These are phyloP conservation scores for Magnaporthiopsis poae DNA, from an alignment of 2,329 filamentous ascomycete genomes.

Conservation along the genomic window DNA sequence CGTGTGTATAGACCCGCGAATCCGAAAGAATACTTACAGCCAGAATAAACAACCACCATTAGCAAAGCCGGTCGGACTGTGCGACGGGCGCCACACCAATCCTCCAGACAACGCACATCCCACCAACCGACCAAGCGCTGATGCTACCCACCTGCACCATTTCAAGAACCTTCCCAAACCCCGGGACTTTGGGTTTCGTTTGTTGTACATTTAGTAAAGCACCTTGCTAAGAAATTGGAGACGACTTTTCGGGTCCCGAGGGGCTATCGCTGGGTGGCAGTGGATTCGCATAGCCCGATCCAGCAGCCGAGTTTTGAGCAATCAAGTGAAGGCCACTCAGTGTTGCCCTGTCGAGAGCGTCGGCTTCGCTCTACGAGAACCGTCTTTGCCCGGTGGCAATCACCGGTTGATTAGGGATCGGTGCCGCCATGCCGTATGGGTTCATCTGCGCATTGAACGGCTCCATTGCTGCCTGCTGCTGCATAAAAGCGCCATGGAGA, in stretches of 20 bases:
- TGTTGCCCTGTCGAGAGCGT: background rate
- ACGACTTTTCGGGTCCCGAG: background rate
- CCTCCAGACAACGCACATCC: background rate
- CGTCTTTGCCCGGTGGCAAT: conserved; percentile 47
- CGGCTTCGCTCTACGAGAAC: conserved; percentile 36
- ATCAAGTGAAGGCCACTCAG: too few species aligned
- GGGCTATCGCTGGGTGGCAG: background rate
- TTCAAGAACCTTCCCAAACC: background rate
- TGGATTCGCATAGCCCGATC: background rate
- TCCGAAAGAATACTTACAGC: background rate
- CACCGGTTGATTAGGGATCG: conserved; percentile 42
- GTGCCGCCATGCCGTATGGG: conserved; percentile 47
- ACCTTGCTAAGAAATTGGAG: background rate
- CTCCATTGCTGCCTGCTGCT: conserved; percentile 38
- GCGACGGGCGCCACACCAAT: background rate
- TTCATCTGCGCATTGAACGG: conserved; percentile 47
- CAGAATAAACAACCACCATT: background rate
- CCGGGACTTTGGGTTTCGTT: background rate
- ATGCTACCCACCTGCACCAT: background rate
- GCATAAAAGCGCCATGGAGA: conserved; percentile 48
- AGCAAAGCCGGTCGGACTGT: background rate
- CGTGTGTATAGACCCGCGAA: background rate
- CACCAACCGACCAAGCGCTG: background rate
- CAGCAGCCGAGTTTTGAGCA: background rate
- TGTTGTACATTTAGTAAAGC: background rate